phyloP scores from a whole-genome alignment of 2,329 filamentous ascomycete genomes.

The Monilinia aucupariae region DNA sequence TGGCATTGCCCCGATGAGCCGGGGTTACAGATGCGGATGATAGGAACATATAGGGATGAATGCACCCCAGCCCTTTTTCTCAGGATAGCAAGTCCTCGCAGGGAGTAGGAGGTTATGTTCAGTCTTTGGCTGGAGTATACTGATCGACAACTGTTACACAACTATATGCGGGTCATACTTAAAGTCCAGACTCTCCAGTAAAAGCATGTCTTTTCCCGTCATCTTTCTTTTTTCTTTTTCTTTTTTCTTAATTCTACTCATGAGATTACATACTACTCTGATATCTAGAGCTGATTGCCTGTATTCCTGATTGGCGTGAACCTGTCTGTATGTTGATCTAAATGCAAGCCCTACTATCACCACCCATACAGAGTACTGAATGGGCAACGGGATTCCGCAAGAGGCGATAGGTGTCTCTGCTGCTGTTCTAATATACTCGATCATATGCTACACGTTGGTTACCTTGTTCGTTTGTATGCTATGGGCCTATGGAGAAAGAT shows the following conservation, averaged over 20 bases:
- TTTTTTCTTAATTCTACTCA: not conserved
- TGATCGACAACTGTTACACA: constrained; percentile 6
- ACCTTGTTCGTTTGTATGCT: constrained; percentile 29
- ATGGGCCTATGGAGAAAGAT: constrained; percentile 33
- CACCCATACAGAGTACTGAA: constrained; percentile 3
- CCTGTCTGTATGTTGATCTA: not conserved
- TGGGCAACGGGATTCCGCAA: constrained; percentile 22
- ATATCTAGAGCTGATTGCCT: not conserved
- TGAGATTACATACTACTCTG: not conserved
- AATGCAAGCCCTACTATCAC: constrained; percentile 5
- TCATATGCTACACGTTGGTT: constrained; percentile 27
- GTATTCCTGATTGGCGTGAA: not conserved
- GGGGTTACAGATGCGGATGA: not conserved
- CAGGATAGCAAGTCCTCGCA: not conserved
- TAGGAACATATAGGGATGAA: not conserved
- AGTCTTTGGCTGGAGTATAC: not conserved
- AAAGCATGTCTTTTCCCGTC: not conserved
- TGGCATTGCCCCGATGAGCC: not conserved
- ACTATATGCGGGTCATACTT: constrained; percentile 12
- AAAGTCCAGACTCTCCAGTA: constrained; percentile 7
- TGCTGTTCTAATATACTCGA: constrained; percentile 32
- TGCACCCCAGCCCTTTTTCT: constrained; percentile 1
- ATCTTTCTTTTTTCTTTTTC: not conserved
- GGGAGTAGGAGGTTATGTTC: not conserved
- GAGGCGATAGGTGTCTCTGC: constrained; percentile 29